Evolutionary conservation across 768 basidiomycete species (phyloP), one percentile per base, ranked within the genome.

Genomic region (Holtermanniella nyarrowii): DNA sequence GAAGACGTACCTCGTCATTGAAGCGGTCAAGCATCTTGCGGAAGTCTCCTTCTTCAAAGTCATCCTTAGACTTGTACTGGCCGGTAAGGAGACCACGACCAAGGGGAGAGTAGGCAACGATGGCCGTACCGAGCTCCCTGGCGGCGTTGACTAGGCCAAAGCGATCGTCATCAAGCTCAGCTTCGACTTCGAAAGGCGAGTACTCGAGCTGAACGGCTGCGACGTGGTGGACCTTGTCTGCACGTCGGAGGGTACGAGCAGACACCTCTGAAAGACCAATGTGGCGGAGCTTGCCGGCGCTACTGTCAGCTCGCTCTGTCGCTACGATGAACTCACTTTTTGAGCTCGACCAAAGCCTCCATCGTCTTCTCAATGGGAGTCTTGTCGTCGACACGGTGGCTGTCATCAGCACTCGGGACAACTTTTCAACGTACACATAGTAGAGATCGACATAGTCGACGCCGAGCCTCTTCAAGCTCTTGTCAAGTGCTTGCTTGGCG

Each of bases 21-120:
- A 66, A 74, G 3, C 71, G 60, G 5, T 73, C 74, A 40, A 70
- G 49, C 24, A 53, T 52, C 23, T 61, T 50, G 4, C 73, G 53
- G 22, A 48, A 42, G 50, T 75, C 73, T 20, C 48, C 63, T 5
- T 58, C 62, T 2, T 58, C 50, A 43, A 74, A 61, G 44, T 49
- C 53, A 44, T 49, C 61, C 24, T 45, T 60, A 20, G 55, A 54
- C 40, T 46, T 26, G 44, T 50, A 53, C 40, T 47, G 31, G 16
- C 72, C 72, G 10, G 62, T 73, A n/a, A 76, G 50, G 16, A 76
- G 60, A 13, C 76, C 75, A 39, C 71, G 64, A 2, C 73, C 72
- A 13, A 73, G 60, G 2, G 73, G 73, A 4, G 75, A 73, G 58
- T 75, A 77, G n/a, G 76, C 75, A 47, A 75, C 60, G 46, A 77